Evolutionary conservation across 257 asterid species (phyloP).

Genomic region (Solanum stenotomum): DNA sequence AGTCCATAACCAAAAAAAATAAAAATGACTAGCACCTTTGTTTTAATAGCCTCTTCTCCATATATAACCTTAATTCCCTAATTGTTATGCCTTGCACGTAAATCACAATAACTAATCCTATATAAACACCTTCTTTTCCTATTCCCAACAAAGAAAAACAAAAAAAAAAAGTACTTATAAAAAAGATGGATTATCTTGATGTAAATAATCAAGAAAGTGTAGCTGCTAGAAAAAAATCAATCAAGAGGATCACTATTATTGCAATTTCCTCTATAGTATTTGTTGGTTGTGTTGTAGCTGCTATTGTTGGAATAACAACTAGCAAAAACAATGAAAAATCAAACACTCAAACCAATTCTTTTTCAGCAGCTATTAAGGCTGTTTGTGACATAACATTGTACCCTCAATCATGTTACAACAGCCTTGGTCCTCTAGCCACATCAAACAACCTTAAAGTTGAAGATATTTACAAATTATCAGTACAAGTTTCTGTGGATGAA

Average conservation of each 20-base stretch:
- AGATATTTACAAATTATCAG: conserved; percentile 29
- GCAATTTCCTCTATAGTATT: conserved; percentile 2
- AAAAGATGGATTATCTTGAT: not conserved
- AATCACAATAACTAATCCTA: not conserved
- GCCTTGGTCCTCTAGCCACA: conserved; percentile 18
- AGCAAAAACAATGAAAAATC: not conserved
- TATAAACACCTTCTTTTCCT: not conserved
- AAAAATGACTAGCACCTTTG: not conserved
- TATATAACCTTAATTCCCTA: not conserved
- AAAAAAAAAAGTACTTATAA: not conserved
- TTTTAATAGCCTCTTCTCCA: not conserved
- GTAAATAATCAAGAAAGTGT: not conserved
- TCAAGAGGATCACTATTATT: not conserved
- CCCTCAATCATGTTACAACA: conserved; percentile 32
- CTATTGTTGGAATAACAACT: conserved; percentile 1
- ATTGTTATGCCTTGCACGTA: not conserved
- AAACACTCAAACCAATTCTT: not conserved
- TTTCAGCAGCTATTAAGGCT: conserved; percentile 18
- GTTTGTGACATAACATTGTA: conserved; percentile 24
- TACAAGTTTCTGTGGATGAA: conserved; percentile 33
- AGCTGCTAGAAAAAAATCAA: not conserved
- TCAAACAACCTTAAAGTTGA: conserved; percentile 22
- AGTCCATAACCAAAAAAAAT: not conserved
- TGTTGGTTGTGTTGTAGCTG: conserved; percentile 8
- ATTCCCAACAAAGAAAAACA: not conserved